Evolutionary conservation across 495 filamentous ascomycete genomes (phyloP), one percentile per base, ranked within the genome.

Genomic region (Hypoxylon intermedium): DNA sequence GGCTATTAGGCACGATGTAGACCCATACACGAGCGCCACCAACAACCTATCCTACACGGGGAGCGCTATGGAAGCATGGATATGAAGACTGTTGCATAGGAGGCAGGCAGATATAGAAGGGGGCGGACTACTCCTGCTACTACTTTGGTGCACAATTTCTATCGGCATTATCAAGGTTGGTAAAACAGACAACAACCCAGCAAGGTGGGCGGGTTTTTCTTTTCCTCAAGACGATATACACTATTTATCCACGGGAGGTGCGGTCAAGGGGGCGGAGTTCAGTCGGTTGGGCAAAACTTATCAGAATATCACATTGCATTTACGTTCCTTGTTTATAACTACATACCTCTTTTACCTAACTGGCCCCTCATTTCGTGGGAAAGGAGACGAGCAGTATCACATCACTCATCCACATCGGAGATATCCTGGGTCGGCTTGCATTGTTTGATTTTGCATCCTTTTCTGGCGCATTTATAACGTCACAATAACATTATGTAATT

Each of bases 271-370:
- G 61, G 50, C 42, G 54, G 54, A 26, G 24, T 7, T 26, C 4
- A 65, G 61, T 65, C 51, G 61, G 61, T 55, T 65, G 49, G 61
- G 54, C 37, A 65, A 65, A 65, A 59, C 24, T 26, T 26, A 26
- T 34, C 19, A 50, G 13, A 20, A 4, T 26, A 26, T 7, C 24
- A 26, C 24, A 26, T 26, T 26, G 24, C 24, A 26, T 7, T 26
- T 26, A 26, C n/a, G n/a, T 26, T 26, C 7, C 24, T 26, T 26
- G 24, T 26, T 26, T 26, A 26, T 26, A 26, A 43, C 24, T 38
- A 59, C 37, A 58, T 58, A 37, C 38, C 13, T 50, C 5, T 46
- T 40, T 40, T 51, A 15, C 51, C 24, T 55, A 41, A 20, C 37
- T 12, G 43, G 38, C 24, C n/a, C 21, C 30, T 38, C n/a, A 38